A percentile compares a stretch with the other conserved stretches of the same genome.
phyloP scores from a whole-genome alignment of 2,329 filamentous ascomycete species.

The Colletotrichum coccodes region DNA sequence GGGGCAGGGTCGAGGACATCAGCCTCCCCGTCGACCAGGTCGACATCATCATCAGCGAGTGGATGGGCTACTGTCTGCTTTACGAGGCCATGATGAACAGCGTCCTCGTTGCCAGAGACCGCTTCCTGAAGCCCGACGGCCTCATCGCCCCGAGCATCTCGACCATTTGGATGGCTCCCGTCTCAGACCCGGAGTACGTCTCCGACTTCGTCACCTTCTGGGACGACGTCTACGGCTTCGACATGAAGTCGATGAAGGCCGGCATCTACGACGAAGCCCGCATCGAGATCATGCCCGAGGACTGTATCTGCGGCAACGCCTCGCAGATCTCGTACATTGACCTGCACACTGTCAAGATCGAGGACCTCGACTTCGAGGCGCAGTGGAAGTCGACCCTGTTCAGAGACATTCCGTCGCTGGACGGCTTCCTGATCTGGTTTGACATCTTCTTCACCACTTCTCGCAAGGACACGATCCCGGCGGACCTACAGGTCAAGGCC shows the following conservation, averaged over 20 bases:
- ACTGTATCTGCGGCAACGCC: constrained; percentile 67
- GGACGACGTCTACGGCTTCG: constrained; percentile 93
- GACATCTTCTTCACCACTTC: constrained; percentile 88
- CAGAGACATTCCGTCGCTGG: constrained; percentile 74
- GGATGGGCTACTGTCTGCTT: constrained; percentile 95
- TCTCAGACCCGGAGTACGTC: constrained; percentile 81
- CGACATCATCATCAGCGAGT: constrained; percentile 95
- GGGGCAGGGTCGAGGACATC: constrained; percentile 90
- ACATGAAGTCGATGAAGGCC: constrained; percentile 90
- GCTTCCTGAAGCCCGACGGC: constrained; percentile 82
- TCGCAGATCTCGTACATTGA: constrained; percentile 80
- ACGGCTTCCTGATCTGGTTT: constrained; percentile 93
- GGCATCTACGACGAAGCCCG: constrained; percentile 86
- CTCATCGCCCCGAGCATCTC: constrained; percentile 89
- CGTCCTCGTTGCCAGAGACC: constrained; percentile 87
- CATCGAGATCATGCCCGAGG: constrained; percentile 75
- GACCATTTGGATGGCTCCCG: constrained; percentile 83
- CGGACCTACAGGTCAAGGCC: constrained; percentile 62
- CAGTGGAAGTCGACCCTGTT: constrained; percentile 72
- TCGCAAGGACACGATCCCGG: constrained; percentile 59
- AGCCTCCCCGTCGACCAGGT: constrained; percentile 80
- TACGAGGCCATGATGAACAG: constrained; percentile 98
- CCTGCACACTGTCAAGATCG: constrained; percentile 75
- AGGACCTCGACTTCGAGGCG: constrained; percentile 81
- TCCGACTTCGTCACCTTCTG: constrained; percentile 85